Percentiles rank a stretch among this genome's conserved stretches.
phyloP scores from a whole-genome alignment of 805 yeast genomes.

The Limtongozyma cylindracea region DNA sequence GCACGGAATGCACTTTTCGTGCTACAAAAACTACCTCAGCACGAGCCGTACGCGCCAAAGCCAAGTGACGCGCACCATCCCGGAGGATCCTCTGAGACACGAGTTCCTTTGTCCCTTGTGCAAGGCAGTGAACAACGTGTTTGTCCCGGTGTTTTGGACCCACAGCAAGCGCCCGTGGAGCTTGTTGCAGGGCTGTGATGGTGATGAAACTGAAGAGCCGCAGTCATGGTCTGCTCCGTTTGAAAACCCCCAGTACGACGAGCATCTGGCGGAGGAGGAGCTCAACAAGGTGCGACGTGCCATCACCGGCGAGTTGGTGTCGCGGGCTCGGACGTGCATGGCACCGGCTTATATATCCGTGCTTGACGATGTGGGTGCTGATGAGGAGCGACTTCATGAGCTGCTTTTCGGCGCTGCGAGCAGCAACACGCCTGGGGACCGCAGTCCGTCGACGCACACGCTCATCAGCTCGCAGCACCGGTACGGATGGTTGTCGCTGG shows the following conservation, averaged over 20 bases:
- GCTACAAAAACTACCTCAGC: slow-evolving; percentile 39
- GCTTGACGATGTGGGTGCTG: no score
- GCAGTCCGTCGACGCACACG: no score
- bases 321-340: no score
- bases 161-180: slow-evolving; percentile 13
- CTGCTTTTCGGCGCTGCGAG: no score
- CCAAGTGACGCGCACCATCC: slow-evolving; percentile 63
- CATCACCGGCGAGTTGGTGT: slow-evolving; percentile 1
- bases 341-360: no score
- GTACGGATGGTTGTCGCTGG: slow-evolving; percentile 7
- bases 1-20: slow-evolving; percentile 75
- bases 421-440: no score
- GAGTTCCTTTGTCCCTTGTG: slow-evolving; percentile 84
- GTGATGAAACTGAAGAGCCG: slow-evolving; percentile 2
- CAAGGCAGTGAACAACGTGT: slow-evolving; percentile 62
- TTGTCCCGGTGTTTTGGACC: slow-evolving; percentile 51
- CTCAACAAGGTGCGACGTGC: slow-evolving; percentile 8
- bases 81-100: slow-evolving; percentile 42
- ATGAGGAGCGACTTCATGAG: no score
- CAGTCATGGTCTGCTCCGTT: slow-evolving; percentile 2
- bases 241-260: slow-evolving; percentile 4
- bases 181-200: no score
- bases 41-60: slow-evolving; percentile 28
- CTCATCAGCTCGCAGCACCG: slow-evolving; percentile 6
- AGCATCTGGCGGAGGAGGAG: slow-evolving; percentile 4